Evolutionary conservation across 2,329 filamentous ascomycete genomes (phyloP).

Genomic region (Incumbomyces delicatus): DNA sequence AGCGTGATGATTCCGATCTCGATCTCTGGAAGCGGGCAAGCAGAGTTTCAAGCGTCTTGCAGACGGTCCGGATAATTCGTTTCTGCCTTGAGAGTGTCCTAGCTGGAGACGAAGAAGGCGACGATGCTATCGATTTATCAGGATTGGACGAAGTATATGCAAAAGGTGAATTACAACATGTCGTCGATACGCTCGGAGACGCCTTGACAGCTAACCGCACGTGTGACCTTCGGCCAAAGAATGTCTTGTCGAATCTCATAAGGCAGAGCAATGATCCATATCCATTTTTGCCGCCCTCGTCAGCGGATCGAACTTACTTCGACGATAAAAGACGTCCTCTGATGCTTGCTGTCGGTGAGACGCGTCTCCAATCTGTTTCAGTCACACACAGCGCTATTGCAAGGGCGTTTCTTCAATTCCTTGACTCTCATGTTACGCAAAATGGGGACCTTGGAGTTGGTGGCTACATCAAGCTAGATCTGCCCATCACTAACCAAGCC

Average conservation of each 20-base stretch:
- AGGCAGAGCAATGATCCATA: conserved; percentile 47
- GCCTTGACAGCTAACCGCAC: conserved; percentile 44
- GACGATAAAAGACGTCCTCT: conserved; percentile 27
- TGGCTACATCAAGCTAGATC: conserved; percentile 31
- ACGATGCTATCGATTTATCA: conserved; percentile 47
- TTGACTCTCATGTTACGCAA: conserved; percentile 33
- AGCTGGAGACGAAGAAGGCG: conserved; percentile 49
- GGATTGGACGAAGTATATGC: conserved; percentile 48
- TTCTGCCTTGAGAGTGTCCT: conserved; percentile 56
- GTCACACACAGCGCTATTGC: conserved; percentile 41
- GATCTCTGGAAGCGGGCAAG: conserved; percentile 55
- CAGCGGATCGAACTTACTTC: conserved; percentile 23
- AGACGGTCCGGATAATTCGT: conserved; percentile 49
- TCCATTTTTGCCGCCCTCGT: conserved; percentile 32
- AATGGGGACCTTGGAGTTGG: conserved; percentile 25
- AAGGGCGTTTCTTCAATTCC: conserved; percentile 35
- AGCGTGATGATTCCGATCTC: conserved; percentile 55
- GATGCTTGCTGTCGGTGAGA: conserved; percentile 28
- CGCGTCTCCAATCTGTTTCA: conserved; percentile 27
- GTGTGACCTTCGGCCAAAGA: conserved; percentile 41
- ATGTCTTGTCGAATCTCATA: conserved; percentile 43
- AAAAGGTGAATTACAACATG: conserved; percentile 39
- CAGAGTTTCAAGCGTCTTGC: conserved; percentile 46
- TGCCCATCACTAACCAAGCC: conserved; percentile 28
- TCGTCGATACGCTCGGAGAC: conserved; percentile 45